phyloP scores from a whole-genome alignment of 2,329 filamentous ascomycete genomes.

The Fusarium tuaranense region DNA sequence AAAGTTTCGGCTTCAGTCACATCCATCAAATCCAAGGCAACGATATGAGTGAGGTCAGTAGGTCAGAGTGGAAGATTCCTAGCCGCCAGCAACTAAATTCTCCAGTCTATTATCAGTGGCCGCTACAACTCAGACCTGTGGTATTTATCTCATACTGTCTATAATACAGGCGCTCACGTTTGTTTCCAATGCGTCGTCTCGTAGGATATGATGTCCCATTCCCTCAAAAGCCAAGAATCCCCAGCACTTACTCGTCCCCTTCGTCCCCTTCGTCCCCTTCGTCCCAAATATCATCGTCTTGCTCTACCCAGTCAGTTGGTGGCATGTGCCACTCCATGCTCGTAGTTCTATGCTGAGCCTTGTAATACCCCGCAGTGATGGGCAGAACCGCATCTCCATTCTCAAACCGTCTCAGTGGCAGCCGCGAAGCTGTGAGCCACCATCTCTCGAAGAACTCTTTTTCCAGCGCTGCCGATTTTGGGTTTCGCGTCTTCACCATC shows the following conservation, averaged over 20 bases:
- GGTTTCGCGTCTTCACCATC: neutral
- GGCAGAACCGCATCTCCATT: constrained; percentile 33
- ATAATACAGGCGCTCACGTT: neutral
- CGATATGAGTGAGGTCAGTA: neutral
- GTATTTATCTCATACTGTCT: neutral
- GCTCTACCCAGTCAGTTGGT: too few species aligned
- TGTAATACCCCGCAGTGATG: constrained; percentile 7
- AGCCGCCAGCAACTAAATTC: neutral
- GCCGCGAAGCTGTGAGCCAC: constrained; percentile 31
- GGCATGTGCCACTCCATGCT: neutral
- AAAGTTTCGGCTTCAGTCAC: neutral
- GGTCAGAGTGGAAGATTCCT: neutral
- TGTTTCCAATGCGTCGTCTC: neutral
- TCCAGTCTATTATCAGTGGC: neutral
- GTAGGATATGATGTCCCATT: neutral
- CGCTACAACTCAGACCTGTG: neutral
- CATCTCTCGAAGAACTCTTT: constrained; percentile 41
- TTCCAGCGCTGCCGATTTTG: constrained; percentile 33
- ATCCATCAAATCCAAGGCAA: neutral
- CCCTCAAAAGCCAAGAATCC: neutral
- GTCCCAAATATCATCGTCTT: too few species aligned
- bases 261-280: too few species aligned
- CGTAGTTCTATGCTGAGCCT: neutral
- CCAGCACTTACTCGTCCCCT: too few species aligned
- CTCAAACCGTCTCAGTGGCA: constrained; percentile 37